These are phyloP conservation scores for Mycena amicta DNA, from an alignment of 768 basidiomycete genomes.

Conservation along the genomic window DNA sequence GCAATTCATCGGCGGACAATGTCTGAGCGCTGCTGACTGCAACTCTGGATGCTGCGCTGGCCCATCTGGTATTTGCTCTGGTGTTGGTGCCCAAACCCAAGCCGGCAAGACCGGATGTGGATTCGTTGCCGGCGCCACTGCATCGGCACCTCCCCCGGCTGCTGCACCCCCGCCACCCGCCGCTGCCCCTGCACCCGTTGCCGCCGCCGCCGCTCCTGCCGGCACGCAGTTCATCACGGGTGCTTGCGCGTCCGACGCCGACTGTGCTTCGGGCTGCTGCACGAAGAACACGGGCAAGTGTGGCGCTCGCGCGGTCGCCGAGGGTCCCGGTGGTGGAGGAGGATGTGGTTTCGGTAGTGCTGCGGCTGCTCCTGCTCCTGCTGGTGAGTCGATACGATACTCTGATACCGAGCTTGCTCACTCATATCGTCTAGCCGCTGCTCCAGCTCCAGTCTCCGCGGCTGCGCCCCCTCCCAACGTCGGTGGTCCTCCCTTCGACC, in stretches of 20 bases:
- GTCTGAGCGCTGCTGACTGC: neutral
- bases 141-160: neutral
- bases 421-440: too few relatives aligned
- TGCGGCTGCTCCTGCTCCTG: neutral
- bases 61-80: neutral
- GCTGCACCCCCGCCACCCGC: neutral
- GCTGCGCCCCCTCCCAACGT: neutral
- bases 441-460: neutral
- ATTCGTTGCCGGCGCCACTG: neutral
- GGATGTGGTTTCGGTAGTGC: neutral
- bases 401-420: too few relatives aligned
- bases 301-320: neutral
- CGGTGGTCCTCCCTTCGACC: neutral
- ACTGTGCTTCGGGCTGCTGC: neutral
- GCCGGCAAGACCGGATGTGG: conserved; percentile 1
- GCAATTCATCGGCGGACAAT: neutral
- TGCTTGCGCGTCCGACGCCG: neutral
- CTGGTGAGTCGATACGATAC: too few relatives aligned
- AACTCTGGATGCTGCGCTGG: neutral
- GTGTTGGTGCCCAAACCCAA: neutral
- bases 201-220: conserved; percentile 1
- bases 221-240: conserved; percentile 9
- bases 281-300: conserved; percentile 1
- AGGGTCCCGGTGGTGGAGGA: neutral
- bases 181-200: neutral